Evolutionary conservation across 345 rosid genomes (phyloP).

Genomic region (Eucalyptus virginea): DNA sequence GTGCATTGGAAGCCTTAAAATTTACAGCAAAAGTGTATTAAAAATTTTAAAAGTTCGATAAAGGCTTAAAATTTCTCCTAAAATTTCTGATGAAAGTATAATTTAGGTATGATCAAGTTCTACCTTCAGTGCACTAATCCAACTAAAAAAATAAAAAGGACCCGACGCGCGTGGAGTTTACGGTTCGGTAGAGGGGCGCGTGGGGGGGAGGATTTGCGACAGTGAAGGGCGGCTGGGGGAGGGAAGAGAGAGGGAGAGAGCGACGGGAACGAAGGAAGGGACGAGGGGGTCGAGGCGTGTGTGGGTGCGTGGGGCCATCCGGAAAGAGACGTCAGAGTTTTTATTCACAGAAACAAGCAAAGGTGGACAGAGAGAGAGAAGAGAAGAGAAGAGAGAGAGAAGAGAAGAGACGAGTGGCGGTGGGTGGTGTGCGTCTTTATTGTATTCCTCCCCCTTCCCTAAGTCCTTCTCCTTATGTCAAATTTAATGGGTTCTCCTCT

Average conservation of each 20-base stretch:
- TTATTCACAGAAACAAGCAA: background rate
- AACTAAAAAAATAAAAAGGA: too few relatives aligned
- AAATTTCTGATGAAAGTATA: too few relatives aligned
- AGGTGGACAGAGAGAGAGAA: background rate
- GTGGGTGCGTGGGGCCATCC: background rate
- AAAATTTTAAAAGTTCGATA: too few relatives aligned
- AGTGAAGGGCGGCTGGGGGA: constrained; percentile 19
- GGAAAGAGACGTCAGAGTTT: background rate
- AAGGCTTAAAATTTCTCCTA: fast-evolving
- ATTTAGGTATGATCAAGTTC: too few relatives aligned
- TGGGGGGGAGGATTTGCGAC: background rate
- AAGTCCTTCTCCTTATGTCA: background rate
- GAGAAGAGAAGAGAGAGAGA: background rate
- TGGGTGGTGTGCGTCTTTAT: background rate
- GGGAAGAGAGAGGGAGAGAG: background rate
- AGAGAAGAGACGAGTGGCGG: background rate
- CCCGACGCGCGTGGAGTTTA: background rate
- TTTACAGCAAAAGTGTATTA: too few relatives aligned
- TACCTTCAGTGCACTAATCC: too few relatives aligned
- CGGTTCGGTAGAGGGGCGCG: background rate
- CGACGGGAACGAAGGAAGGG: background rate
- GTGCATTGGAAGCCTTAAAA: fast-evolving
- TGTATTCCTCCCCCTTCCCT: background rate
- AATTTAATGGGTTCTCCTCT: background rate
- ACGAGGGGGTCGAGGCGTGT: background rate